Evolutionary conservation across 2,329 filamentous ascomycete genomes (phyloP).

Genomic region (Pseudogymnoascus sp.): DNA sequence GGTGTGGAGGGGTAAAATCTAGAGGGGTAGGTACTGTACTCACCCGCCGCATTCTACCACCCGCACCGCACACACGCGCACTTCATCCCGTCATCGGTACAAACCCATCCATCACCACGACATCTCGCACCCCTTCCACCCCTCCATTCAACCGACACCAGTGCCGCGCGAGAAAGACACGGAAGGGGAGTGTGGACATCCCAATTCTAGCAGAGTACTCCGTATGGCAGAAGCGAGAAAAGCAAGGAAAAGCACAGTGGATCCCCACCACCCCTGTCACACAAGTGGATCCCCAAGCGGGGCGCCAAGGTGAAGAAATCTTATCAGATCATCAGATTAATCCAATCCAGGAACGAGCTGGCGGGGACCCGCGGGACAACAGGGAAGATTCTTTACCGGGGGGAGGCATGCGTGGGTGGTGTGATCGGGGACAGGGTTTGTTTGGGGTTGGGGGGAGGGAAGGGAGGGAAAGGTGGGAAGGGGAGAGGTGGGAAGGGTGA

Average conservation of each 20-base stretch:
- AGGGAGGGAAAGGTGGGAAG: background rate
- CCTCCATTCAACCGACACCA: no score
- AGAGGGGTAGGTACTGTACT: no score
- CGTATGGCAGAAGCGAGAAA: no score
- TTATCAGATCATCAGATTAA: constrained; percentile 53
- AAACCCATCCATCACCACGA: no score
- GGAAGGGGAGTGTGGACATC: background rate
- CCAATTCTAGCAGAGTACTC: no score
- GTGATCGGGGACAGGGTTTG: background rate
- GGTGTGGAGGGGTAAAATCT: no score
- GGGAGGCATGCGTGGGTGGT: background rate
- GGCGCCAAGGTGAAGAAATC: constrained; percentile 21
- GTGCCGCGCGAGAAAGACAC: no score
- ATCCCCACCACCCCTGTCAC: background rate
- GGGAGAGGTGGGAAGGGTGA: background rate
- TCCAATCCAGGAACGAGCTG: background rate
- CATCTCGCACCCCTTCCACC: no score
- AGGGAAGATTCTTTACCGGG: background rate
- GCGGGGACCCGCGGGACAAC: background rate
- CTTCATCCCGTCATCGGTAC: no score
- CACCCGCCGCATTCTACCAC: no score
- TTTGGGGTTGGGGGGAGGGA: background rate
- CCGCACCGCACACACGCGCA: no score
- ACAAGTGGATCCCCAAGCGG: no score
- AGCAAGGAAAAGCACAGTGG: background rate